phyloP scores from a whole-genome alignment of 352 stramenopile genomes.

The Globisporangium spiculum region DNA sequence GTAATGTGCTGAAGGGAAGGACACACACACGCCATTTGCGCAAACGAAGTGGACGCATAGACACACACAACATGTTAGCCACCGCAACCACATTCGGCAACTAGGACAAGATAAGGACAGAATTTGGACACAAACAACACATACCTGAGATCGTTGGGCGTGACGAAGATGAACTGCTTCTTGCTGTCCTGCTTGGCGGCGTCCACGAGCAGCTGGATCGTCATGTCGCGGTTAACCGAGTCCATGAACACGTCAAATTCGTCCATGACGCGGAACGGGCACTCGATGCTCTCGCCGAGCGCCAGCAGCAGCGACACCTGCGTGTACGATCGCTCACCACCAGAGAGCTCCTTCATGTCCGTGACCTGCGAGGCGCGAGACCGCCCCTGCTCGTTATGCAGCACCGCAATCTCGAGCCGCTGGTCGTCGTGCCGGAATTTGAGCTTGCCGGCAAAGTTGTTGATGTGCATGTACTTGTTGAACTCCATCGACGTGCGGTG shows the following conservation, averaged over 20 bases:
- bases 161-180: constrained; percentile 90
- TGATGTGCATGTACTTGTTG: constrained; percentile 82
- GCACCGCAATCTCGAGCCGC: constrained; percentile 72
- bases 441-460: constrained; percentile 84
- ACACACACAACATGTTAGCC: constrained; percentile 3
- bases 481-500: constrained; percentile 77
- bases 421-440: constrained; percentile 79
- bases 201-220: constrained; percentile 93
- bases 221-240: constrained; percentile 94
- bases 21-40: neutral
- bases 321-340: constrained; percentile 95
- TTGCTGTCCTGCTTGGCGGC: constrained; percentile 69
- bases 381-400: constrained; percentile 72
- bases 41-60: constrained; percentile 1
- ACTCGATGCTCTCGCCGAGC: constrained; percentile 89
- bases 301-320: constrained; percentile 96
- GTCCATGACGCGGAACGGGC: constrained; percentile 97
- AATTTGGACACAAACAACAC: neutral
- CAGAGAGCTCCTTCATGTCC: constrained; percentile 96
- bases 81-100: neutral
- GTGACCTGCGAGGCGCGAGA: constrained; percentile 87
- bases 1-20: constrained; percentile 43
- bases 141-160: constrained; percentile 85
- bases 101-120: neutral
- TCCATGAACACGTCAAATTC: constrained; percentile 99